These are phyloP conservation scores for Rhizophlyctis rosea DNA, from an alignment of 192 early-diverging fungal species.

Conservation along the genomic window DNA sequence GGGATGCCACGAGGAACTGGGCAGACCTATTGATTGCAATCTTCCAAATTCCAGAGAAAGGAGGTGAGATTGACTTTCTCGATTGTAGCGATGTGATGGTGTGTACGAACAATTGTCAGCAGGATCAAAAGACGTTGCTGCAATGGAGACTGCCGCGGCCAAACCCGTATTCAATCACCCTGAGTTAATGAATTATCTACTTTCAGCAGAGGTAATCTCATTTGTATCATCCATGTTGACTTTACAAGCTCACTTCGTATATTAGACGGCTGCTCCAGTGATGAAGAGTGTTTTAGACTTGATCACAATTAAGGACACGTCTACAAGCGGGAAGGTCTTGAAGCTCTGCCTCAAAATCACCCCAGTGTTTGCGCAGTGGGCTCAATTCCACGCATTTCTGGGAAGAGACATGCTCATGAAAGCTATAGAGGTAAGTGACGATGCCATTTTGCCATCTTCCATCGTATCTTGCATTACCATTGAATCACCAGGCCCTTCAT, in stretches of 20 bases:
- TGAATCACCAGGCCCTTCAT: constrained; percentile 26
- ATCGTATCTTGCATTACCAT: no score
- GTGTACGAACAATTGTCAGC: constrained; percentile 1
- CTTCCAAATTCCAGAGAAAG: neutral
- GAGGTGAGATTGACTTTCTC: neutral
- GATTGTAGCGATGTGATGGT: neutral
- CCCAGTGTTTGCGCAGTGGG: constrained; percentile 2
- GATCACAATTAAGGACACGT: constrained; percentile 20
- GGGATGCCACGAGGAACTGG: constrained; percentile 32
- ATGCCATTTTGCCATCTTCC: no score
- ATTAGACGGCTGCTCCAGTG: constrained; percentile 10
- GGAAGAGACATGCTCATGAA: constrained; percentile 17
- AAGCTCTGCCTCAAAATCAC: constrained; percentile 5
- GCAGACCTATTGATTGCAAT: constrained; percentile 23
- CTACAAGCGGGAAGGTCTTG: constrained; percentile 4
- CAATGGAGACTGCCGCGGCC: neutral
- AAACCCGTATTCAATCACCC: no score
- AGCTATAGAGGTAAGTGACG: constrained; percentile 20
- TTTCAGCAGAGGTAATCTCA: no score
- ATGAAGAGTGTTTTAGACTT: constrained; percentile 12
- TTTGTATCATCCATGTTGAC: no score
- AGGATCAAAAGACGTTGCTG: neutral
- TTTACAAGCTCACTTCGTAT: neutral
- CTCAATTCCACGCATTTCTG: constrained; percentile 19
- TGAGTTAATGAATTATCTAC: no score